Evolutionary conservation across 768 basidiomycete species (phyloP).

Genomic region (Lentinus tigrinus): DNA sequence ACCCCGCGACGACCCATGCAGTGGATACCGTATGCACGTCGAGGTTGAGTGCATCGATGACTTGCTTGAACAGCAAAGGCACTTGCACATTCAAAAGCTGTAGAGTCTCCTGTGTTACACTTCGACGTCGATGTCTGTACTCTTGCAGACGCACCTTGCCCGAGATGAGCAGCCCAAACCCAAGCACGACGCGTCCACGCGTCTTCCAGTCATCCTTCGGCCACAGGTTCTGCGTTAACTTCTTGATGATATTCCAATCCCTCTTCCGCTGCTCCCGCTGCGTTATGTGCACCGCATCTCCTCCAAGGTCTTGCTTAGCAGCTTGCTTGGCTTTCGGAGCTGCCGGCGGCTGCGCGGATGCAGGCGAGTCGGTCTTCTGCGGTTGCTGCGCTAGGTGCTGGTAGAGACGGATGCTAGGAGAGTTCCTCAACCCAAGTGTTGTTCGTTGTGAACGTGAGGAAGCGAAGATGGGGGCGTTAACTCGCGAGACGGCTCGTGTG

Average conservation of each 20-base stretch:
- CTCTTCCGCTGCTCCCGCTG: slow-evolving; percentile 56
- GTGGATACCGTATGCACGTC: slow-evolving; percentile 72
- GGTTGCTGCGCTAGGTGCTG: slow-evolving; percentile 7
- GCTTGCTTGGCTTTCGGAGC: background rate
- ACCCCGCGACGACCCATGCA: slow-evolving; percentile 91
- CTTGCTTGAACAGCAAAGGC: slow-evolving; percentile 90
- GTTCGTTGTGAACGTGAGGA: no score
- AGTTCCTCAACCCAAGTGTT: no score
- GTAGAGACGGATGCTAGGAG: background rate
- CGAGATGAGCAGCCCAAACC: slow-evolving; percentile 73
- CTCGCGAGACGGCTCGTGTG: background rate
- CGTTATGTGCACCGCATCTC: slow-evolving; percentile 13
- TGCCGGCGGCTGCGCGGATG: background rate
- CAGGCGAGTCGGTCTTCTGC: background rate
- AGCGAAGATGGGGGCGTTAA: background rate
- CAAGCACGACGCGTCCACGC: slow-evolving; percentile 77
- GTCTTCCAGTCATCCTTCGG: slow-evolving; percentile 83
- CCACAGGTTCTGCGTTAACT: slow-evolving; percentile 89
- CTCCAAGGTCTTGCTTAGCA: slow-evolving; percentile 13
- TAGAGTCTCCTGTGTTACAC: background rate
- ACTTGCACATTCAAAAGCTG: slow-evolving; percentile 94
- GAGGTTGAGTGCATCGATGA: slow-evolving; percentile 89
- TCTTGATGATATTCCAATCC: slow-evolving; percentile 87
- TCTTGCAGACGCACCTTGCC: slow-evolving; percentile 86
- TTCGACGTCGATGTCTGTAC: no score